These are phyloP conservation scores for Lactarius psammicola DNA, from an alignment of 768 basidiomycete genomes.

Conservation along the genomic window DNA sequence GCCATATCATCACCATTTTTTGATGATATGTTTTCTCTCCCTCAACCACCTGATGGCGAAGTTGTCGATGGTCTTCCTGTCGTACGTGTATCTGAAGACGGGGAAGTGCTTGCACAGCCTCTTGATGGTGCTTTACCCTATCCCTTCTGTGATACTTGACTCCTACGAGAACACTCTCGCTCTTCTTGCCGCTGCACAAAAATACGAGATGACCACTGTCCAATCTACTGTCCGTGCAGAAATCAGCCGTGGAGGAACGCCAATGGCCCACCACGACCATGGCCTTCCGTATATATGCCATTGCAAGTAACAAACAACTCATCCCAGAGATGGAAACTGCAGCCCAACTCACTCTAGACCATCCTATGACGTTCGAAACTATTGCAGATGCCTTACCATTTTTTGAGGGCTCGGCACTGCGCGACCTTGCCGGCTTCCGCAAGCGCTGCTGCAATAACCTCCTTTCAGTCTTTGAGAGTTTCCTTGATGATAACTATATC, in stretches of 20 bases:
- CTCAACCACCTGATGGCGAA: neutral
- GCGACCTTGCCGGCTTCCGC: too few relatives aligned
- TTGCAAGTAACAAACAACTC: too few relatives aligned
- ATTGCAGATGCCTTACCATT: too few relatives aligned
- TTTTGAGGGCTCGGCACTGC: too few relatives aligned
- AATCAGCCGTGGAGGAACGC: neutral
- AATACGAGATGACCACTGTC: constrained; percentile 30
- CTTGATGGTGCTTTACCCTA: neutral
- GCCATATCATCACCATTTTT: constrained; percentile 4
- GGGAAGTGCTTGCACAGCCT: neutral
- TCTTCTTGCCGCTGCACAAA: constrained; percentile 28
- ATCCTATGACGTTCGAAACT: too few relatives aligned
- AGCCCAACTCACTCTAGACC: too few relatives aligned
- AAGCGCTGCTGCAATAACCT: too few relatives aligned
- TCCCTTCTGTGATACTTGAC: neutral
- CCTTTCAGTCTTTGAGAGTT: too few relatives aligned
- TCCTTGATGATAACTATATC: too few relatives aligned
- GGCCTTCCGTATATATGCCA: constrained; percentile 2
- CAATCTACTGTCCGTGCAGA: neutral
- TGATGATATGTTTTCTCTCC: neutral
- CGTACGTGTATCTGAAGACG: neutral
- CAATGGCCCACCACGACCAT: neutral
- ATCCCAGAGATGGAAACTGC: too few relatives aligned
- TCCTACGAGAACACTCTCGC: neutral
- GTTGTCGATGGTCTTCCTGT: neutral